Percentiles rank a stretch among this genome's conserved stretches.
These are phyloP conservation scores for Ceratobasidium sp. DNA, from an alignment of 1,284 basidiomycete genomes.

Conservation along the genomic window DNA sequence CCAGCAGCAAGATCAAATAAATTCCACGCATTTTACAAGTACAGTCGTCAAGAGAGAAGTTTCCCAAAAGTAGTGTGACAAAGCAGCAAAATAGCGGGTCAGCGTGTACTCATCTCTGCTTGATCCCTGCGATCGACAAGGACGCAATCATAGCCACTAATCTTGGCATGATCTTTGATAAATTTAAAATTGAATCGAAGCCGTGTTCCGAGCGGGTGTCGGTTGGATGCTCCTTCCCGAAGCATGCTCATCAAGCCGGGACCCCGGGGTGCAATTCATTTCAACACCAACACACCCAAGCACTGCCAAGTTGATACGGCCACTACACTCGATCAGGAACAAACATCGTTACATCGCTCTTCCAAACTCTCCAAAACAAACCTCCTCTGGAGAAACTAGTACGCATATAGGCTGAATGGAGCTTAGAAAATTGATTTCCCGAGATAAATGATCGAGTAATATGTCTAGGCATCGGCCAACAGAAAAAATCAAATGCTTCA, in stretches of 20 bases:
- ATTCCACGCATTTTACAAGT: not conserved
- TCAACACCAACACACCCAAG: no score
- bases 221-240: not conserved
- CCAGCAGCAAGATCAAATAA: not conserved
- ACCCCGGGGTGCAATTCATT: not conserved
- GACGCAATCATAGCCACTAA: not conserved
- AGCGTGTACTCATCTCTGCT: not conserved
- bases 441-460: no score
- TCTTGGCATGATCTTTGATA: not conserved
- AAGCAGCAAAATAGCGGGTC: not conserved
- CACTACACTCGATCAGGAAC: no score
- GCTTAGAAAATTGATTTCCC: no score
- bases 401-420: no score
- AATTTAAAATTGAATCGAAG: slow-evolving; percentile 10
- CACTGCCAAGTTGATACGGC: no score
- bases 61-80: not conserved
- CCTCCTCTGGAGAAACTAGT: no score
- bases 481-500: no score
- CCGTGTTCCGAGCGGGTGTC: not conserved
- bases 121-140: not conserved
- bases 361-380: no score
- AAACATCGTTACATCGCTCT: no score
- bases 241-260: not conserved
- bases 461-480: no score
- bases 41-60: not conserved